Percentiles rank a stretch among this genome's conserved stretches.
Evolutionary conservation across 1,284 basidiomycete genomes (phyloP).

Genomic region (Ustilago shanxiensis): DNA sequence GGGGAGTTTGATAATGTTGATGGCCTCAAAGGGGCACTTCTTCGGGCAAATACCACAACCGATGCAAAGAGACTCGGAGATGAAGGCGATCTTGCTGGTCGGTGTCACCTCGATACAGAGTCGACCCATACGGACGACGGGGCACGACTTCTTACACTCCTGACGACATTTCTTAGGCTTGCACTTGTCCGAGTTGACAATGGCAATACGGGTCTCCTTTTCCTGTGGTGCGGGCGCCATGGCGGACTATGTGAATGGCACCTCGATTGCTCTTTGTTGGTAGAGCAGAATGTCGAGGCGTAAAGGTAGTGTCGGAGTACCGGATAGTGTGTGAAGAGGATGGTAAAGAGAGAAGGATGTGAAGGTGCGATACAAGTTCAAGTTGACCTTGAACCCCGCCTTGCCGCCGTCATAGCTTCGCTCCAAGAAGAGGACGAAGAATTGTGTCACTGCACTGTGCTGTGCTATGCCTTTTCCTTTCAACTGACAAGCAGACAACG

Average conservation of each 20-base stretch:
- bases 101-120: conserved; percentile 67
- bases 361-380: neutral
- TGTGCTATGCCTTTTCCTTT: conserved; percentile 1
- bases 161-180: conserved; percentile 70
- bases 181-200: conserved; percentile 69
- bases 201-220: conserved; percentile 69
- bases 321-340: conserved; percentile 11
- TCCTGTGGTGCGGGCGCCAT: conserved; percentile 55
- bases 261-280: conserved; percentile 19
- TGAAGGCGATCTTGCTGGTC: conserved; percentile 67
- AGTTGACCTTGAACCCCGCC: conserved; percentile 16
- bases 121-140: conserved; percentile 69
- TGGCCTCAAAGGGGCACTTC: conserved; percentile 70
- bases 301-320: neutral
- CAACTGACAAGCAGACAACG: conserved; percentile 12
- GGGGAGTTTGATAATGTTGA: conserved; percentile 70
- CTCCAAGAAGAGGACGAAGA: conserved; percentile 1
- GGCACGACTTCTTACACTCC: conserved; percentile 70
- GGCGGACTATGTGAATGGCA: conserved; percentile 15
- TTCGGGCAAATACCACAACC: conserved; percentile 70
- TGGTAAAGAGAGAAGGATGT: conserved; percentile 12
- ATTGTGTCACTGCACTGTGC: conserved; percentile 3
- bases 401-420: neutral
- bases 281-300: conserved; percentile 7
- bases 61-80: conserved; percentile 69